A percentile compares a stretch with the other conserved stretches of the same genome.
phyloP scores from a whole-genome alignment of 2,329 filamentous ascomycete species.

The Ophiobolus disseminans region DNA sequence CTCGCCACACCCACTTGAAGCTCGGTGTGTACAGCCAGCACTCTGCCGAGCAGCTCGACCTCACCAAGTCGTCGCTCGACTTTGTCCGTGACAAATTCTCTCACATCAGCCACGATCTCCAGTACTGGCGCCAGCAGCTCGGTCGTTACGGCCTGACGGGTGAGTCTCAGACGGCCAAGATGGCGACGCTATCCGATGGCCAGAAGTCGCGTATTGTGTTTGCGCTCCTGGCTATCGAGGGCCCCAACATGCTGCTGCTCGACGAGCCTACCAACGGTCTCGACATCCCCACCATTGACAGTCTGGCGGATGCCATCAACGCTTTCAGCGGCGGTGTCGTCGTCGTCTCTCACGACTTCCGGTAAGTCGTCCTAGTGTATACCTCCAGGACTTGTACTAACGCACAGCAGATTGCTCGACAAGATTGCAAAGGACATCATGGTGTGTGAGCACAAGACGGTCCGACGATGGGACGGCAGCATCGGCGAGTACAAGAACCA shows the following conservation, averaged over 20 bases:
- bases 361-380: conserved; percentile 64
- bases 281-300: conserved; percentile 98
- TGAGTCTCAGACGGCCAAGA: conserved; percentile 93
- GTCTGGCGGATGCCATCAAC: conserved; percentile 96
- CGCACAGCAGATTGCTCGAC: conserved; percentile 79
- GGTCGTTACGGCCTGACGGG: conserved; percentile 92
- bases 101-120: conserved; percentile 91
- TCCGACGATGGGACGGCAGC: conserved; percentile 83
- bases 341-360: conserved; percentile 98
- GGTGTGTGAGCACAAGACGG: conserved; percentile 98
- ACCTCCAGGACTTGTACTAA: conserved; percentile 40
- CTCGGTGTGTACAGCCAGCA: conserved; percentile 98
- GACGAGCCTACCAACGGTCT: conserved; percentile 99
- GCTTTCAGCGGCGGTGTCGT: conserved; percentile 95
- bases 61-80: conserved; percentile 96
- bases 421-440: conserved; percentile 99
- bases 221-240: conserved; percentile 90
- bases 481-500: conserved; percentile 98
- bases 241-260: conserved; percentile 95
- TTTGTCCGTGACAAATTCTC: conserved; percentile 96
- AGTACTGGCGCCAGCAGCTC: conserved; percentile 99
- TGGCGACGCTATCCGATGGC: conserved; percentile 96
- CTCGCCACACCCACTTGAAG: conserved; percentile 97
- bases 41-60: conserved; percentile 95
- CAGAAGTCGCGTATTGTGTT: conserved; percentile 99